These are phyloP conservation scores for Linnemannia elongata DNA, from an alignment of 192 early-diverging fungal genomes.

Conservation along the genomic window DNA sequence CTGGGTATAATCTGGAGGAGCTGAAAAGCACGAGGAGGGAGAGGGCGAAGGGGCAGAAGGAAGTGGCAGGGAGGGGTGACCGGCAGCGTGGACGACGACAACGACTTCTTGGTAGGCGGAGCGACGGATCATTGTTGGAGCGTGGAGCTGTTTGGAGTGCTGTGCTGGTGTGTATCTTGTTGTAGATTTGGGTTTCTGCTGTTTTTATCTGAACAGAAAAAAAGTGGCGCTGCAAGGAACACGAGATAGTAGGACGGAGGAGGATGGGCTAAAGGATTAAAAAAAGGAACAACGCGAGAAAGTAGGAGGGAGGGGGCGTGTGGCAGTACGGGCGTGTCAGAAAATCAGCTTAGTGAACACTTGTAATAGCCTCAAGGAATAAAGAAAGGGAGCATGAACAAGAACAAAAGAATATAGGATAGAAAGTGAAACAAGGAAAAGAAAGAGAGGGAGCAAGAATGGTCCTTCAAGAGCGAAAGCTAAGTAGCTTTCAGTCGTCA, in stretches of 20 bases:
- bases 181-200: too few species aligned
- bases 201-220: too few species aligned
- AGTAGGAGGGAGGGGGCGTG: background rate
- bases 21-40: background rate
- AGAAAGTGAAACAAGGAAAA: background rate
- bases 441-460: background rate
- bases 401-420: background rate
- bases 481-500: too few species aligned
- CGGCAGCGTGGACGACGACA: background rate
- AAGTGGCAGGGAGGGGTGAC: background rate
- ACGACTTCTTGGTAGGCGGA: slow-evolving; percentile 37
- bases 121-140: slow-evolving; percentile 35
- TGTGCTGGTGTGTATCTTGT: too few species aligned
- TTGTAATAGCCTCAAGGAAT: too few species aligned
- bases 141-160: too few species aligned
- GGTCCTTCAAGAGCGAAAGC: too few species aligned
- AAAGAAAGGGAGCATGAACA: too few species aligned
- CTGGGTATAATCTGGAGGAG: background rate
- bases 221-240: too few species aligned
- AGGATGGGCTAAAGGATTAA: too few species aligned
- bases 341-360: background rate
- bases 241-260: too few species aligned
- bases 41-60: background rate
- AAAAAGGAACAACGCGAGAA: background rate
- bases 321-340: background rate